Base-by-base conservation (phyloP, 2,329 filamentous ascomycete species). In the Dothiorella sarmentorum region DNA sequence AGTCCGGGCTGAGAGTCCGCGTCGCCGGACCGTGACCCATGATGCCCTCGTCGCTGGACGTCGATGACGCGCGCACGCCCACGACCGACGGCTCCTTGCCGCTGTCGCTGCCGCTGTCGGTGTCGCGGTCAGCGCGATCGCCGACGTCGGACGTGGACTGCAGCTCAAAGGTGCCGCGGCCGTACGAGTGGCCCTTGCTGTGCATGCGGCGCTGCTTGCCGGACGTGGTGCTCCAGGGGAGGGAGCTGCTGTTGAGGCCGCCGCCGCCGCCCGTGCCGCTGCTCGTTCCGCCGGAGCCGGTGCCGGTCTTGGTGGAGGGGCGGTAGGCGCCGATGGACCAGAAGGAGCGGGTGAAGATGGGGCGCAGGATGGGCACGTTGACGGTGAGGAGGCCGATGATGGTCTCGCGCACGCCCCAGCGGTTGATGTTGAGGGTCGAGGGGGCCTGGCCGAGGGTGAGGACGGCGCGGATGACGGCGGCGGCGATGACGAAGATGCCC, bases 361-460 rank as follows among this genome's bases (percentile, higher is more conserved):
- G 71, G 7, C 66, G 63, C 3, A 74, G 61, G 18, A 73, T 69
- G 7, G 71, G 72, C 0, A 68, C 62, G 53, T 73, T 73, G 45
- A 73, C 70, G 3, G 71, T 68, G n/a, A 73, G 59, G 18, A 73
- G 68, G 15, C 68, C 71, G n/a, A 72, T 68, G 27, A 71, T 63
- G 1, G 70, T 73, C 56, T 75, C 73, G 44, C 73, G 64, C 1
- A 72, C 65, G 15, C 71, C 72, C 73, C 73, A 74, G n/a, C 66
- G 61, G 45, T 75, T 74, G 52, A 73, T 72, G 56, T 67, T 71
- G 13, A 69, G 61, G 2, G 68, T 69, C 1, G 65, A 68, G 0
- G 70, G 70, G 13, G 61, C 61, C 7, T 63, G 60, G 24, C 64
- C 63, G 2, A 73, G 61, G 0, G 71, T 71, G 55, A 71, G 64